Conservation (phyloP, 805 yeast genomes). For the Yarrowia sp. region DNA sequence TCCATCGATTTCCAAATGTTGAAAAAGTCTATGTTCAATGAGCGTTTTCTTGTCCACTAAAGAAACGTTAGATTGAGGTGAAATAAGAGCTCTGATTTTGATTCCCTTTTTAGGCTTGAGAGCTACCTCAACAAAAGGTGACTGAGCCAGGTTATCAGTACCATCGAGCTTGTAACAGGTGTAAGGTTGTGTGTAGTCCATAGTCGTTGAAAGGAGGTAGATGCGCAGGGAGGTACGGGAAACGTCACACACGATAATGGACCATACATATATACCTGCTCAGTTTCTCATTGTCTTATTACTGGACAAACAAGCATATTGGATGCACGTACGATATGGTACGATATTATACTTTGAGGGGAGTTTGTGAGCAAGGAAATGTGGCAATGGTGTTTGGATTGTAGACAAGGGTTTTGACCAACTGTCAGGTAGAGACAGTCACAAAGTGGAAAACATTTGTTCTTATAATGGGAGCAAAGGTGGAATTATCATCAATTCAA, state of each 20-base stretch:
- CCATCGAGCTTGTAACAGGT: conserved; percentile 16
- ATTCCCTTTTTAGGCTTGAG: conserved; percentile 15
- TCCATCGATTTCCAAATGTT: conserved; percentile 16
- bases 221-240: no score
- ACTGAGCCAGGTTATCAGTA: background rate
- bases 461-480: no score
- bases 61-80: conserved; percentile 10
- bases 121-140: conserved; percentile 16
- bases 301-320: no score
- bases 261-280: background rate
- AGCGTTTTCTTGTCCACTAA: conserved; percentile 13
- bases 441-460: no score
- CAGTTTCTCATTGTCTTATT: background rate
- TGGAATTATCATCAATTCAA: no score
- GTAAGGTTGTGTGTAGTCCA: conserved; percentile 16
- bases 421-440: no score
- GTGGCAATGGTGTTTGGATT: background rate
- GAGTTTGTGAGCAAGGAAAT: background rate
- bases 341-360: background rate
- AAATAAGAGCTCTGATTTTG: background rate
- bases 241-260: no score
- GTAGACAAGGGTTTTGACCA: no score
- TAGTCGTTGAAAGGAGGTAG: background rate
- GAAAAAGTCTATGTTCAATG: conserved; percentile 14
- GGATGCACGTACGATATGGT: background rate